Base-by-base conservation (phyloP, 75 land plant species). In the Sequoiadendron giganteum region DNA sequence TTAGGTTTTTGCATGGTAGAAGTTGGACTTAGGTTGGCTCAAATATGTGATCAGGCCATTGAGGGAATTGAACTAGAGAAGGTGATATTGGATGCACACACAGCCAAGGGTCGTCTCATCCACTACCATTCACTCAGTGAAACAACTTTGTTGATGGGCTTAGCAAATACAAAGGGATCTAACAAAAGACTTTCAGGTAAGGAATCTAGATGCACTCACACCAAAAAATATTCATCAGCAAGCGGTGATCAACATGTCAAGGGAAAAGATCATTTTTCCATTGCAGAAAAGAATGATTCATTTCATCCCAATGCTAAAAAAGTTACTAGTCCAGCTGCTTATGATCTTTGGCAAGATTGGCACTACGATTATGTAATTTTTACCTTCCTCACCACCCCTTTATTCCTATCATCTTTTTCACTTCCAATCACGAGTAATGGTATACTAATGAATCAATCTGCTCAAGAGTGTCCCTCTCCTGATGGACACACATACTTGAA, bases 281-380 rank as follows among this genome's bases (percentile, higher is more conserved):
- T 86, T 39, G 19, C 77, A 40, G 87, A 45, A 68, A 45, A 86
- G 32, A 85, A 38, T 55, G 43, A n/a, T 85, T 58, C 42, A 32
- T 49, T 58, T 36, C 21, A 34, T 85, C 25, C 58, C 39, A 19
- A 39, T 8, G 34, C 25, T 85, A 89, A 38, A 42, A 40, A 45
- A 70, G 1, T 73, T 9, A n/a, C 87, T 76, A 78, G 65, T 19
- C 40, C 61, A 86, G n/a, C 52, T 14, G 25, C 58, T 10, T 84
- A 87, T 70, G 86, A 89, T 61, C 85, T 91, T 61, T 98, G 99
- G 99, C 99, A 98, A 90, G 97, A 97, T 80, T 97, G 99, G 99
- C 99, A 98, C 88, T 97, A 93, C 92, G 99, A 98, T 85, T 98
- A 97, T 87, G 99, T 99, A 83, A 90, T 95, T 40, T 94, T 98